These are phyloP conservation scores for Eucalyptus regnans DNA, from an alignment of 345 rosid genomes.

Conservation along the genomic window DNA sequence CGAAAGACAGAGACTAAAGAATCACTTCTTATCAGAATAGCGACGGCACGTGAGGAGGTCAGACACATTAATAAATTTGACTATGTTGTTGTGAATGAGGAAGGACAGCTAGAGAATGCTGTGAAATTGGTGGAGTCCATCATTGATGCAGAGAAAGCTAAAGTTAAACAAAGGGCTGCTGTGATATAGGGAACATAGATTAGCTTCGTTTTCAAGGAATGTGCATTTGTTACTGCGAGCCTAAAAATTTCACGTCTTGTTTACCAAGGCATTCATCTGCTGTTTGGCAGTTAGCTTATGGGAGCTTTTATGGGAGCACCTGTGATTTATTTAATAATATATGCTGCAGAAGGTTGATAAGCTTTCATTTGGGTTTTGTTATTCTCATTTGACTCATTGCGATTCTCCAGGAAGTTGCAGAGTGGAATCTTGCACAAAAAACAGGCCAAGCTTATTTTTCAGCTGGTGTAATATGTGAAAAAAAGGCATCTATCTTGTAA, in stretches of 20 bases:
- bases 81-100: constrained; percentile 74
- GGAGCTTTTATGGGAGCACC: background rate
- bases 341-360: background rate
- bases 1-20: constrained; percentile 77
- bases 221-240: background rate
- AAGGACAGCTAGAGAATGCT: constrained; percentile 69
- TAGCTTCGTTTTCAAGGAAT: background rate
- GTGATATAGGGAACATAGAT: constrained; percentile 20
- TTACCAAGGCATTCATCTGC: background rate
- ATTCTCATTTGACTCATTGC: background rate
- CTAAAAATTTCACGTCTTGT: background rate
- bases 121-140: constrained; percentile 57
- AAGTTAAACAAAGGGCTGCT: constrained; percentile 55
- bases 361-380: background rate
- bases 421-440: background rate
- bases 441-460: background rate
- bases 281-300: background rate
- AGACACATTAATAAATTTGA: constrained; percentile 55
- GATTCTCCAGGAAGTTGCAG: background rate
- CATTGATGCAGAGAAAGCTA: constrained; percentile 92
- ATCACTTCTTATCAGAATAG: constrained; percentile 66
- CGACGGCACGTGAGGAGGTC: constrained; percentile 83
- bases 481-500: background rate
- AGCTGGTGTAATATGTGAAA: background rate
- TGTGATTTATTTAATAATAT: background rate